Base-by-base conservation (phyloP, 495 filamentous ascomycete species). In the Paragyromitra xinjiangensis region DNA sequence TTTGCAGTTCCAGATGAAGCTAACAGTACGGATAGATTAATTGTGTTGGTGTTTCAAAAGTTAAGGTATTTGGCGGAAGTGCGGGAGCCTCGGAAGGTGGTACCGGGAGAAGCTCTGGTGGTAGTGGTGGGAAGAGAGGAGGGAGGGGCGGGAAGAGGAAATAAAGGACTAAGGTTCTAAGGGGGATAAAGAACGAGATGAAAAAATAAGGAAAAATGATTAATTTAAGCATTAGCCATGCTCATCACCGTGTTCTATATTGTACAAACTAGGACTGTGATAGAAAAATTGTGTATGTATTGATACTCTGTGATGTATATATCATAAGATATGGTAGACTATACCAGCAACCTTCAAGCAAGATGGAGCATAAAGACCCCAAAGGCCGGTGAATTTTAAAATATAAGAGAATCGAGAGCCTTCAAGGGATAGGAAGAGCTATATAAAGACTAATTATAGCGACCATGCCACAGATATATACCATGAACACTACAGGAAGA, bases 11-110 rank as follows among this genome's bases (percentile, higher is more conserved):
- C 4, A 39, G 48, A 29, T 6, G 58, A 22, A 22, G 19, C 59
- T 75, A 40, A 76, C 14, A 6, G n/a, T 12, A 42, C n/a, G 3
- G 7, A 22, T 39, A 77, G 74, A 77, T 82, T 50, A 94, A 94
- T 77, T 86, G 88, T 7, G 87, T 98, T 75, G 92, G 94, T 29
- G 93, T 97, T 2, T 87, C 91, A n/a, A 95, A 93, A 83, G 88
- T 97, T 56, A 90, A 92, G 81, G 90, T 98, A 29, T 91, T 97
- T 26, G 88, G 87, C 53, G 86, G 84, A 19, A 83, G 82, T 39
- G 85, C 85, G 16, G 86, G 86, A 81, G 86, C 64, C 22, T 40
- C 39, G 5, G 67, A 83, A 39, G 84, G 83, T 82, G 24, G 88
- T 88, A 2, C 86, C 84, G 51, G 86, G 84, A 45, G 86, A 85